phyloP scores from a whole-genome alignment of 2,329 filamentous ascomycete genomes.

The Aspergillus tamarii region DNA sequence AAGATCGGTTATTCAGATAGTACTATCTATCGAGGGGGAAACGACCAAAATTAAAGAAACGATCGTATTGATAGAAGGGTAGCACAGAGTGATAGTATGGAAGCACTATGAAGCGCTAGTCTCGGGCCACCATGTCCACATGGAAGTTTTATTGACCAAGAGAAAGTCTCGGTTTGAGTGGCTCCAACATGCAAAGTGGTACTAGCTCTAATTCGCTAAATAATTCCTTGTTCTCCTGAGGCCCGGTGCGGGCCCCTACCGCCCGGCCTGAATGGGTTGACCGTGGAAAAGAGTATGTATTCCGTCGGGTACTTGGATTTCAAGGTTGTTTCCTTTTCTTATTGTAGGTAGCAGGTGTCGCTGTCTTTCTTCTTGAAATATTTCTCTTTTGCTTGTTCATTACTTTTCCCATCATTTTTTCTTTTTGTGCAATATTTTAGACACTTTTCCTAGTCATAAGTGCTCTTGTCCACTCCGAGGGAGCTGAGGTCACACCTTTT shows the following conservation, averaged over 20 bases:
- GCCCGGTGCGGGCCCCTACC: background rate
- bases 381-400: background rate
- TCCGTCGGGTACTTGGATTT: too few species aligned
- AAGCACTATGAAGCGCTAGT: constrained; percentile 5
- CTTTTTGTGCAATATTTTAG: background rate
- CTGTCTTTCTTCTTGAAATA: background rate
- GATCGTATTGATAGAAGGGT: background rate
- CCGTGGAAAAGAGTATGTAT: too few species aligned
- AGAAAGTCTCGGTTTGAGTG: constrained; percentile 7
- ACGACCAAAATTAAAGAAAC: background rate
- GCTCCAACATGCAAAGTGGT: constrained; percentile 3
- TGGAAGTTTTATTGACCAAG: constrained; percentile 1
- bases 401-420: background rate
- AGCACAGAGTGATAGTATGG: background rate
- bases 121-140: background rate
- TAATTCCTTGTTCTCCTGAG: background rate
- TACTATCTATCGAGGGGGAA: too few species aligned
- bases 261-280: background rate
- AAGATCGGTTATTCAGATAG: background rate
- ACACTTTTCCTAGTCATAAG: background rate
- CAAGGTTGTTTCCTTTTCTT: background rate
- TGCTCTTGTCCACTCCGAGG: background rate
- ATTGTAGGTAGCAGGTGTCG: background rate
- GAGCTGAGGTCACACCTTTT: constrained; percentile 4
- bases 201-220: constrained; percentile 6